phyloP scores from a whole-genome alignment of 1,284 basidiomycete genomes.

The Leccinum subatratum region DNA sequence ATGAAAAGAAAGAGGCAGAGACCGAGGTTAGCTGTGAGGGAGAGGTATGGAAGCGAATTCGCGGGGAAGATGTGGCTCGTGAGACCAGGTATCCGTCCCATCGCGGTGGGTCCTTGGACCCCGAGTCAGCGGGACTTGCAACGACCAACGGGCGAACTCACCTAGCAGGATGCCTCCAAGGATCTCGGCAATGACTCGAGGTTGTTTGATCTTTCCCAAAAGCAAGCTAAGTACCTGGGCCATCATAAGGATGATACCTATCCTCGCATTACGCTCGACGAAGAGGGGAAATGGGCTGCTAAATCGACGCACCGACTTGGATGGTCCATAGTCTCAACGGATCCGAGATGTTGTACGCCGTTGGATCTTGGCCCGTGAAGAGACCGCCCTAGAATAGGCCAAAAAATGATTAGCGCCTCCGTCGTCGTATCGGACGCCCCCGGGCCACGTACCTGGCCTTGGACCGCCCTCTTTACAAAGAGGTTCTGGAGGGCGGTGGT shows the following conservation, averaged over 20 bases:
- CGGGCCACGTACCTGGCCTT: constrained; percentile 36
- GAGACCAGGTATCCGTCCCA: constrained; percentile 75
- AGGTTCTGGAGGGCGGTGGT: constrained; percentile 34
- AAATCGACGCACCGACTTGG: constrained; percentile 61
- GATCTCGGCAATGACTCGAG: constrained; percentile 83
- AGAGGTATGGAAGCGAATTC: constrained; percentile 71
- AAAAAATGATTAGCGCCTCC: constrained; percentile 1
- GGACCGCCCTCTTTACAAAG: constrained; percentile 34
- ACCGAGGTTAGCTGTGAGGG: constrained; percentile 88
- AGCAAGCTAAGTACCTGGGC: constrained; percentile 72
- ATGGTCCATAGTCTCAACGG: constrained; percentile 88
- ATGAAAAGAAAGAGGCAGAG: constrained; percentile 90
- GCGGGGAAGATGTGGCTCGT: constrained; percentile 77
- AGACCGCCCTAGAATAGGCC: constrained; percentile 40
- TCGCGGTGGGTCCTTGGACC: constrained; percentile 64
- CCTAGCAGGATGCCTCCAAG: constrained; percentile 86
- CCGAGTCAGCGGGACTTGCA: background rate
- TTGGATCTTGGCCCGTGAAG: constrained; percentile 68
- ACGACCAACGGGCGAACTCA: constrained; percentile 21
- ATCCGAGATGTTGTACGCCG: constrained; percentile 57
- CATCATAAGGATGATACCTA: constrained; percentile 57
- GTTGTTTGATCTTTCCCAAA: constrained; percentile 74
- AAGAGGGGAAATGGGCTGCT: background rate
- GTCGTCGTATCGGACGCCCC: background rate
- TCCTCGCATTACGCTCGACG: background rate